Conservation (phyloP, 2,329 filamentous ascomycete genomes). For the Epichloe hybrida region DNA sequence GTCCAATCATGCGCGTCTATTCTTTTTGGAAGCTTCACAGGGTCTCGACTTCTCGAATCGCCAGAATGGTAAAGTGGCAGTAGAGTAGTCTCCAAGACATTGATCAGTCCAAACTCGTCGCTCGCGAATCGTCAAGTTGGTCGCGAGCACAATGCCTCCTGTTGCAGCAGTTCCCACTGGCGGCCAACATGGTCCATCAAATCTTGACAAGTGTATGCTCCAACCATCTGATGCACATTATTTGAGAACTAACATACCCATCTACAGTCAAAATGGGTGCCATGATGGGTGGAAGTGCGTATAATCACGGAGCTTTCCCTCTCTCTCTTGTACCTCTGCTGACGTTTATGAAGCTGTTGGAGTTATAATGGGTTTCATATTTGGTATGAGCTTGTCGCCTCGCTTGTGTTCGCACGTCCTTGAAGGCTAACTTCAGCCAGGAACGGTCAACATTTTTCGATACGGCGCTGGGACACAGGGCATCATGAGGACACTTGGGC, state of each 20-base stretch:
- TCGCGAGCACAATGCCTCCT: constrained; percentile 22
- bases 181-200: constrained; percentile 35
- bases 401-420: no score
- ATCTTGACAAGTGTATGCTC: constrained; percentile 39
- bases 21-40: neutral
- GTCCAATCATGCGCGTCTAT: constrained; percentile 14
- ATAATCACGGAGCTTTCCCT: no score
- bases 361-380: constrained; percentile 94
- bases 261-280: constrained; percentile 70
- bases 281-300: constrained; percentile 96
- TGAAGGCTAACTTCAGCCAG: constrained; percentile 29
- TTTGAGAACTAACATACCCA: neutral
- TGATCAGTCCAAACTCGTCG: neutral
- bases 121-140: neutral
- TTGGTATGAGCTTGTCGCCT: constrained; percentile 44
- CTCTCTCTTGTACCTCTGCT: no score
- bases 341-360: constrained; percentile 59
- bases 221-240: neutral
- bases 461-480: constrained; percentile 89
- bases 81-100: neutral
- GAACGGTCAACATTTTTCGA: constrained; percentile 86
- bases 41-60: no score
- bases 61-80: neutral
- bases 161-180: constrained; percentile 24
- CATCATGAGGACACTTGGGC: constrained; percentile 83